These are phyloP conservation scores for Potentilla sterilis DNA, from an alignment of 306 rosid species.

Conservation along the genomic window DNA sequence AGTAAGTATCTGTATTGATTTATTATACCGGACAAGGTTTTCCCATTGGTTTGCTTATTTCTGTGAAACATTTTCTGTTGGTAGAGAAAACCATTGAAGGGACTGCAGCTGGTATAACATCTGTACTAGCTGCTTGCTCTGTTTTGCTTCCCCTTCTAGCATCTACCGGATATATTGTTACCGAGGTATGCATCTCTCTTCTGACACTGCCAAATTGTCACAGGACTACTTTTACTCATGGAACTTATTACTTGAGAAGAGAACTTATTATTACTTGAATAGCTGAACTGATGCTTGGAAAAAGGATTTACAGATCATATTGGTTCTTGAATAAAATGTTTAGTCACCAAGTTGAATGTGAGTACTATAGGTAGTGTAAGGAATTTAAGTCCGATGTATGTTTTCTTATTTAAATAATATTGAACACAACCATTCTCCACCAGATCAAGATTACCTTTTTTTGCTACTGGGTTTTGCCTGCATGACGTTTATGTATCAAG, in stretches of 20 bases:
- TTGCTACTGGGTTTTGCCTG: neutral
- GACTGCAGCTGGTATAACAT: constrained; percentile 97
- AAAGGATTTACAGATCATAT: neutral
- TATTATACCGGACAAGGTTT: neutral
- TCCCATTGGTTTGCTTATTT: constrained; percentile 11
- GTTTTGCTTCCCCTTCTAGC: constrained; percentile 85
- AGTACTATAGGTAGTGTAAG: neutral
- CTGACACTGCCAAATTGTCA: constrained; percentile 13
- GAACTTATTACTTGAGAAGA: neutral
- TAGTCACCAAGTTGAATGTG: neutral
- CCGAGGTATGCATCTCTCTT: constrained; percentile 57
- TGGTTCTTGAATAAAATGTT: neutral
- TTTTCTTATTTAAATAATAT: neutral
- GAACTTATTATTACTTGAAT: neutral
- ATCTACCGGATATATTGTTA: constrained; percentile 78
- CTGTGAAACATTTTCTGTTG: constrained; percentile 27
- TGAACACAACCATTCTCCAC: too few relatives aligned
- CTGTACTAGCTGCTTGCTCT: constrained; percentile 85
- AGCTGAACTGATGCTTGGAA: neutral
- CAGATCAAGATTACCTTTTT: neutral
- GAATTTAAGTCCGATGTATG: neutral
- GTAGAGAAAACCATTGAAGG: constrained; percentile 98
- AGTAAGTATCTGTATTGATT: constrained; percentile 50
- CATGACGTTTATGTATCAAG: neutral
- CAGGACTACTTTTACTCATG: neutral